Percentiles rank a stretch among this genome's conserved stretches.
phyloP scores from a whole-genome alignment of 2,329 filamentous ascomycete species.

The Colletotrichum falcatum region DNA sequence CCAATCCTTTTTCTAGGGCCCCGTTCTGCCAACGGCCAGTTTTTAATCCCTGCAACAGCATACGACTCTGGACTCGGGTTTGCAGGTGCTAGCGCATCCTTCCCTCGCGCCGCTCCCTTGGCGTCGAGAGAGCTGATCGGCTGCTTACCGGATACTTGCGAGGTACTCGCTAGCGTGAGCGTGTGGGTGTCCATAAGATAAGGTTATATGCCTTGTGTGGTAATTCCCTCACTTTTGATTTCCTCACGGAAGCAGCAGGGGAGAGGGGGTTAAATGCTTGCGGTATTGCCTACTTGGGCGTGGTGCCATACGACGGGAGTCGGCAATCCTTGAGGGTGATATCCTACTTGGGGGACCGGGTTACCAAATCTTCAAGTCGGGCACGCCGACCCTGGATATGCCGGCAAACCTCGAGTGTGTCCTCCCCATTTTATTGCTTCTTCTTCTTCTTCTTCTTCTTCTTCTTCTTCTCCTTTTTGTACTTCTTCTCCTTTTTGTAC shows the following conservation, averaged over 20 bases:
- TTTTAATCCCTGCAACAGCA: neutral
- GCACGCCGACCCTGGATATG: neutral
- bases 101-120: too few relatives aligned
- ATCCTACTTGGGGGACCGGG: neutral
- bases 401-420: too few relatives aligned
- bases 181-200: neutral
- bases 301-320: neutral
- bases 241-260: neutral
- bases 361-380: neutral
- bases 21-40: neutral
- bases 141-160: neutral
- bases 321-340: neutral
- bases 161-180: neutral
- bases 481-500: too few relatives aligned
- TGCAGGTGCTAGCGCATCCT: too few relatives aligned
- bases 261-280: neutral
- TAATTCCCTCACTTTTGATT: neutral
- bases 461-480: too few relatives aligned
- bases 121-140: neutral
- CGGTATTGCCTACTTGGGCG: neutral
- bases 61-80: neutral
- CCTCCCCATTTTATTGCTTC: neutral
- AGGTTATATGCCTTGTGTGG: neutral
- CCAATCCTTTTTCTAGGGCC: slow-evolving; percentile 11
- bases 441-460: too few relatives aligned